Conservation (phyloP, 306 rosid genomes). For the Malus sylvestris region DNA sequence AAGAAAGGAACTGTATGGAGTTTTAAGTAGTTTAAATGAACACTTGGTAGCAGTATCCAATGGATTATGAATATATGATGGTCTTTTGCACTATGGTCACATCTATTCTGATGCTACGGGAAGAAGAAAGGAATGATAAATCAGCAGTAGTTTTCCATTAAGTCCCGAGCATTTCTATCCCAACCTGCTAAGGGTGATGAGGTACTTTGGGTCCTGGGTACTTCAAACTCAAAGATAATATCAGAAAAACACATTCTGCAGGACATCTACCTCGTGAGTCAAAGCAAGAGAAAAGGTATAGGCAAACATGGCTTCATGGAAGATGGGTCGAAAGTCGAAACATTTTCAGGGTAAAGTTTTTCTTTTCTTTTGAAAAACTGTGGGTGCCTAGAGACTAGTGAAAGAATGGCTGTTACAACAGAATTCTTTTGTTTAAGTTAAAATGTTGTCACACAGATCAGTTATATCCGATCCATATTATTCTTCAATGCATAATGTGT, state of each 20-base stretch:
- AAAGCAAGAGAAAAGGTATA: not conserved
- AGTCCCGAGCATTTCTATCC: not conserved
- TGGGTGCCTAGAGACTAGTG: not conserved
- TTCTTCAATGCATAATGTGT: too few relatives aligned
- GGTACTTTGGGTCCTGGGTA: not conserved
- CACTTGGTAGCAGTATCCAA: constrained; percentile 10
- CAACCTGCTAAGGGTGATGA: not conserved
- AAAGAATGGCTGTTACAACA: not conserved
- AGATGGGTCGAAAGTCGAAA: not conserved
- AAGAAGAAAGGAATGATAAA: not conserved
- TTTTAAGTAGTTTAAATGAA: constrained; percentile 9
- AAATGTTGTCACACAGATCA: not conserved
- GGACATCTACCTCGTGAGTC: not conserved
- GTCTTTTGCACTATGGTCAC: not conserved
- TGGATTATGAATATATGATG: not conserved
- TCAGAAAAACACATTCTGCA: not conserved
- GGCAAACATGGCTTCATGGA: not conserved
- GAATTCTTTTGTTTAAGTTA: not conserved
- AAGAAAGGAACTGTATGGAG: constrained; percentile 15
- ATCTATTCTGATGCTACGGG: not conserved
- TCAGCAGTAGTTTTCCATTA: not conserved
- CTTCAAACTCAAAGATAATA: not conserved
- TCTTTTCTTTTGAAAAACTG: not conserved
- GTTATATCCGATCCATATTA: too few relatives aligned
- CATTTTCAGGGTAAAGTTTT: not conserved